Evolutionary conservation across 2,329 filamentous ascomycete genomes (phyloP).

Genomic region (Ceratocystis cubensis): DNA sequence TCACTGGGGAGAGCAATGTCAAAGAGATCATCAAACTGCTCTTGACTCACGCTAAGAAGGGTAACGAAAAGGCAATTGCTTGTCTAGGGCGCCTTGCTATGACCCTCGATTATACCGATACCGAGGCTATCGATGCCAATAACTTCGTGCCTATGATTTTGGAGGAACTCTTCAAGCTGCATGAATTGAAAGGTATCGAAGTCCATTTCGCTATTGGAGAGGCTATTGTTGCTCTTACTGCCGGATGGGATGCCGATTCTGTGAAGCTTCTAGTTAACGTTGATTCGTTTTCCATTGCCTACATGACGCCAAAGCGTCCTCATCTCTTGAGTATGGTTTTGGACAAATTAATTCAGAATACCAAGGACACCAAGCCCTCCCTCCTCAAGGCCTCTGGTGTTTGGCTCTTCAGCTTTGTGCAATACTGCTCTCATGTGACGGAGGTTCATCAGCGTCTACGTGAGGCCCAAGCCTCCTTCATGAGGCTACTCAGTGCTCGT

Average conservation of each 20-base stretch:
- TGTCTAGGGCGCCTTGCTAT: conserved; percentile 67
- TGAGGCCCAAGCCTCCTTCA: conserved; percentile 75
- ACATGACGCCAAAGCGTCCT: too few species aligned
- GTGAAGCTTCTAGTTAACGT: too few species aligned
- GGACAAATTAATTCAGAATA: conserved; percentile 27
- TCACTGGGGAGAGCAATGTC: conserved; percentile 20
- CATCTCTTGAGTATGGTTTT: too few species aligned
- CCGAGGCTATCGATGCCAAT: too few species aligned
- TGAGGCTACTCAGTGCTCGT: conserved; percentile 70
- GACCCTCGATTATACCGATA: conserved; percentile 27
- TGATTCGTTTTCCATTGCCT: too few species aligned
- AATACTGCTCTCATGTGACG: conserved; percentile 70
- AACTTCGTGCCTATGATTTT: too few species aligned
- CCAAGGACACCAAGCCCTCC: conserved; percentile 74
- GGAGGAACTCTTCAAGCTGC: too few species aligned
- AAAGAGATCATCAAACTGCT: conserved; percentile 47
- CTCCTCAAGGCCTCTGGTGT: conserved; percentile 86
- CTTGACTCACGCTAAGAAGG: conserved; percentile 57
- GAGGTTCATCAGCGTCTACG: conserved; percentile 63
- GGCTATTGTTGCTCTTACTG: too few species aligned
- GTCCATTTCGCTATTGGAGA: too few species aligned
- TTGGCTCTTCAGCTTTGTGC: conserved; percentile 84
- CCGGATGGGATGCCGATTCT: too few species aligned
- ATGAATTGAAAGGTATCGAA: too few species aligned
- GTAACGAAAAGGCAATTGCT: conserved; percentile 70